Evolutionary conservation across 257 asterid species (phyloP), one percentile per base, ranked within the genome.

Genomic region (Solanum pimpinellifolium): DNA sequence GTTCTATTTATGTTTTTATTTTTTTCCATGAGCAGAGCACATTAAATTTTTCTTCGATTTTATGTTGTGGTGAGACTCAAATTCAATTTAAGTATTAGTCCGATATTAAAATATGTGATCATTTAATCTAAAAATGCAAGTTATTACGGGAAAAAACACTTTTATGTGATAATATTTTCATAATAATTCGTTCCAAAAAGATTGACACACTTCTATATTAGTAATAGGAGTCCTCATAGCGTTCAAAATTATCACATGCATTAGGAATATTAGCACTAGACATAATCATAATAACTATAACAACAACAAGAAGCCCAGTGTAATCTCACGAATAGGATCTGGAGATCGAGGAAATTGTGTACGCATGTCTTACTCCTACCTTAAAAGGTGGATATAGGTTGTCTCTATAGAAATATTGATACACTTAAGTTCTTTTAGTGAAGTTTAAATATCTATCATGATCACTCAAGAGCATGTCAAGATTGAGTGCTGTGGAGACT

Each of bases 401-500:
- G 8, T 66, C 31, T 25, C 35, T 27, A 11, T 49, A 49, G 59
- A 49, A 14, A 14, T 49, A 49, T 1, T 12, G 2, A 70, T 37
- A 73, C 10, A 73, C 1, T 73, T 75, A 75, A 31, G 83, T 75
- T 20, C 83, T 75, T 41, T 47, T 80, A 82, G 90, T 52, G 62
- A 89, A 90, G 42, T 62, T 81, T 8, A 90, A 52, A 88, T 60
- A 87, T 81, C 92, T 91, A 84, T 92, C 93, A 69, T 82, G 87
- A 78, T 88, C 86, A 10, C 15, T 87, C 56, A 93, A 60, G 81
- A 93, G 90, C 37, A 42, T 87, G 46, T 90, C 88, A 8, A 91
- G 72, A 83, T 92, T 90, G 21, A 91, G 11, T 7, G 92, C 93
- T 4, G 94, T 91, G 66, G 87, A 41, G 1, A 89, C 20, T 89